Base-by-base conservation (phyloP, 805 yeast species). In the Jamesozyma rosinii region DNA sequence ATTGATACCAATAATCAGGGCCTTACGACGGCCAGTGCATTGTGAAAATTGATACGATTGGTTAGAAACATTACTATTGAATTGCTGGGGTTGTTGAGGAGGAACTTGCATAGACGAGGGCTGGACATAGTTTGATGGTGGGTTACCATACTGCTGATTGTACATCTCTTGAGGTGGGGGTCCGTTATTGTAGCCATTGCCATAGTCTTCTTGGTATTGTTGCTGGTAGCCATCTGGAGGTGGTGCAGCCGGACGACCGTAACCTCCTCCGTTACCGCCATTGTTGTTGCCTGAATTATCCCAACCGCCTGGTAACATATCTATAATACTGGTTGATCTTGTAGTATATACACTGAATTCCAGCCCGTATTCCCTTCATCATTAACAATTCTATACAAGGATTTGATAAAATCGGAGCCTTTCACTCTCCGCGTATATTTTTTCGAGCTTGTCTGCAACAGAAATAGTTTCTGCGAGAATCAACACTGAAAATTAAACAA, bases 1-100 rank as follows among this genome's bases (percentile, higher is more conserved):
- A 64, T 86, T 86, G 59, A 82, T 79, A 11, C 95, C 95, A 44
- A 86, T 70, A 40, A 84, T 57, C 43, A 86, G 59, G 2, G 95
- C 95, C 63, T 85, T 86, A 47, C 78, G 74, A 29, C 70, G 69
- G 13, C 95, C 94, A 4, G 75, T 65, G 67, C 89, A 81, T 53
- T 76, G 73, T 10, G 90, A 81, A 60, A 79, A 79, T 24, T 37
- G 35, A 18, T 32, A 38, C 36, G 43, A 29, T 42, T 51, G 46
- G 35, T 48, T 44, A 10, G 49, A 32, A 24, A 35, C n/a, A 20
- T 37, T 34, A 10, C 35, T 38, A 36, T 42, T 40, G 30, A 44
- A 49, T 2, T 32, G 24, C 37, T 46, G 49, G 21, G 46, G 37
- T 17, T 13, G 17, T 14, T 24, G 32, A 11, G 52, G 50, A 15